phyloP scores from a whole-genome alignment of 352 stramenopile genomes.

The Globisporangium nodosum region DNA sequence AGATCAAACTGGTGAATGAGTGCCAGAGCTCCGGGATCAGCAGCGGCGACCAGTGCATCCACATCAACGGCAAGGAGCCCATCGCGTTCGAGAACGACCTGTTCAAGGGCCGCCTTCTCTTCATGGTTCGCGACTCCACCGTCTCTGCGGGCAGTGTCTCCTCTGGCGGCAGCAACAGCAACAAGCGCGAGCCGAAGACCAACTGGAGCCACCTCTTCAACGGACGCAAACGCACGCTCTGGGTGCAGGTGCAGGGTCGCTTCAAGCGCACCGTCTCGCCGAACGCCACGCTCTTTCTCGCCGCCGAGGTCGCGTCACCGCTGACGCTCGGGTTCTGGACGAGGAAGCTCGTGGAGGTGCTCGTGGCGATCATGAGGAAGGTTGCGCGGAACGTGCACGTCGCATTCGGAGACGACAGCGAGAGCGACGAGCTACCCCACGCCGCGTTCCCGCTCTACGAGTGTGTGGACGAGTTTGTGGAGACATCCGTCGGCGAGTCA shows the following conservation, averaged over 20 bases:
- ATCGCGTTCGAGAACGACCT: conserved; percentile 44
- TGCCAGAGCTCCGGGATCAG: conserved; percentile 9
- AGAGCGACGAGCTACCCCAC: conserved; percentile 25
- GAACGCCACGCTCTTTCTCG: conserved; percentile 35
- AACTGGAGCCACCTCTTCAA: conserved; percentile 34
- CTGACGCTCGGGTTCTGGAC: conserved; percentile 30
- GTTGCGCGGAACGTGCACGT: conserved; percentile 33
- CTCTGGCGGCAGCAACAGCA: background rate
- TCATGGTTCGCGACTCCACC: conserved; percentile 28
- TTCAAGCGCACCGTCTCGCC: conserved; percentile 39
- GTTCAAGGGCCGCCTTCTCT: conserved; percentile 29
- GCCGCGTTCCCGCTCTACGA: conserved; percentile 51
- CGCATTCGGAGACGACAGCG: conserved; percentile 22
- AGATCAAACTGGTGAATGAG: conserved; percentile 28
- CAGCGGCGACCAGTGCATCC: background rate
- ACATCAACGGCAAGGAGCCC: conserved; percentile 28
- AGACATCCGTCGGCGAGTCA: conserved; percentile 13
- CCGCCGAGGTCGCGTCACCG: conserved; percentile 34
- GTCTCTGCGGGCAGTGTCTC: background rate
- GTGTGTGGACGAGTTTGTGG: conserved; percentile 39
- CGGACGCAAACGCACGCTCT: conserved; percentile 29
- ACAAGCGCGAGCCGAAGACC: background rate
- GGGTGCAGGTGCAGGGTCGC: conserved; percentile 54
- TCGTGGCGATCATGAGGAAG: conserved; percentile 31
- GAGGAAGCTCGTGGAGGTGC: conserved; percentile 25